Evolutionary conservation across 2,329 filamentous ascomycete species (phyloP), one percentile per base, ranked within the genome.

Genomic region (Geosmithia morbida): DNA sequence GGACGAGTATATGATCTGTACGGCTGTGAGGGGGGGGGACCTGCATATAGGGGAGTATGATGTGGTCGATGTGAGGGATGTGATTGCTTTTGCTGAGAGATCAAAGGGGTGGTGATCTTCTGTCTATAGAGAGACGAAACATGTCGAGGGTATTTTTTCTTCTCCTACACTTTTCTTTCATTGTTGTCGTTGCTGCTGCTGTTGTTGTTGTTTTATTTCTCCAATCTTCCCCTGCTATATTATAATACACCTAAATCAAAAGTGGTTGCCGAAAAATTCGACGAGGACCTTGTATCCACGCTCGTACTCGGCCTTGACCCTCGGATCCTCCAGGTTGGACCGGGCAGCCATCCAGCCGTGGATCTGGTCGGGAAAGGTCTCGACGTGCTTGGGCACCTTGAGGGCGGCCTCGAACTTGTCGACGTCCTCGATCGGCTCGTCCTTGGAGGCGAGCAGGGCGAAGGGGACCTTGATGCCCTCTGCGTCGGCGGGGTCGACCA

Each of bases 321-420:
- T 70, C 45, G 68, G 63, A 44, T 81, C 66, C 33, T 69, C 66
- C 29, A 85, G 64, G 56, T 84, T 66, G 0, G 74, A 69, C 22
- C 81, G 72, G 1, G 82, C 81, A 1, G 77, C 79, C 82, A 85
- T 86, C 80, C 81, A 86, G 43, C 82, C 82, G 62, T 86, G 82
- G 57, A 80, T 72, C 70, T 83, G 81, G 56, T 78, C 78, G 20
- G 56, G 55, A 56, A 83, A 85, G n/a, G 61, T 78, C 67, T 85
- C 80, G 47, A 83, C 72, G 51, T 79, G 71, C 56, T 79, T 77
- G 49, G 73, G 63, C 2, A 66, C 72, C 26, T 63, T 66, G 46
- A 84, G 67, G 10, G 65, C 66, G n/a, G 66, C 60, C 57, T 75
- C 68, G 51, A 77, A 79, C 58, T 75, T 66, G 59, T 75, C 65